Percentiles rank a stretch among this genome's conserved stretches.
phyloP scores from a whole-genome alignment of 805 yeast genomes.

The Lachancea thermotolerans region DNA sequence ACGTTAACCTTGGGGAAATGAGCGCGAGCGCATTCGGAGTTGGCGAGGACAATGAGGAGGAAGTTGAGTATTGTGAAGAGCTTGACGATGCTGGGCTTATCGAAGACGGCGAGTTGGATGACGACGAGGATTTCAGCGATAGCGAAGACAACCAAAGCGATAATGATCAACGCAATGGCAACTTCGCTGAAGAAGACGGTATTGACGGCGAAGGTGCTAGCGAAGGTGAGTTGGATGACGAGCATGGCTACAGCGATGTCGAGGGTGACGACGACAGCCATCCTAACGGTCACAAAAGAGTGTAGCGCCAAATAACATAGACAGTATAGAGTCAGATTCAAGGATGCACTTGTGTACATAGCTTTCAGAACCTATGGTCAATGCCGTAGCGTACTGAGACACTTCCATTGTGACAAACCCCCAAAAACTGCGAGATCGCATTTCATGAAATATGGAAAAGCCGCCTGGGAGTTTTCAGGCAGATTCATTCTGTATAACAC shows the following conservation, averaged over 20 bases:
- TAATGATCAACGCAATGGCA: slow-evolving; percentile 22
- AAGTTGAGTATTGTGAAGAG: slow-evolving; percentile 69
- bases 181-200: slow-evolving; percentile 10
- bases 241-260: slow-evolving; percentile 35
- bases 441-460: no score
- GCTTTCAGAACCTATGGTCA: no score
- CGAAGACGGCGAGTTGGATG: slow-evolving; percentile 42
- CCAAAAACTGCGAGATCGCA: no score
- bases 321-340: no score
- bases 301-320: no score
- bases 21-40: not conserved
- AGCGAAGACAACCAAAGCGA: slow-evolving; percentile 33
- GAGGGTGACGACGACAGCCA: slow-evolving; percentile 24
- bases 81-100: slow-evolving; percentile 42
- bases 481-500: no score
- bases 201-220: slow-evolving; percentile 10
- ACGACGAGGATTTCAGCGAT: slow-evolving; percentile 30
- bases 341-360: no score
- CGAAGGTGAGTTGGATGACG: slow-evolving; percentile 18
- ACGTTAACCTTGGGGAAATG: slow-evolving; percentile 41
- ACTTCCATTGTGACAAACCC: no score
- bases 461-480: no score
- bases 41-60: slow-evolving; percentile 34
- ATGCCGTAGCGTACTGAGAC: no score
- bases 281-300: no score